Percentiles rank a stretch among this genome's conserved stretches.
phyloP scores from a whole-genome alignment of 306 rosid species.

The Quillaja saponaria region DNA sequence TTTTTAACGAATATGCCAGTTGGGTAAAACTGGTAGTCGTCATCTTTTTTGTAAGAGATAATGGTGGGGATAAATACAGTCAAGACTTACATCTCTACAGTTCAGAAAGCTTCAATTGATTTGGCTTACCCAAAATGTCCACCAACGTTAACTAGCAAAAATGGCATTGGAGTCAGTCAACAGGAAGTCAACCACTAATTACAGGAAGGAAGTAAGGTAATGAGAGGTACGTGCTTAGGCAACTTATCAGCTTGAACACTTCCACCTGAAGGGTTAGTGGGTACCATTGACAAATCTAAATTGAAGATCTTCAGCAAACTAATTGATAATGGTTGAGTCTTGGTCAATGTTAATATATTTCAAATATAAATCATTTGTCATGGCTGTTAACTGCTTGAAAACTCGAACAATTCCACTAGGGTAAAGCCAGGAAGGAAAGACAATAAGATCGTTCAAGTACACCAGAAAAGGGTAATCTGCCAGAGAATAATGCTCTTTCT shows the following conservation, averaged over 20 bases:
- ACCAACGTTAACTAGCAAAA: not conserved
- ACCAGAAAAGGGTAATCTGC: too few species aligned
- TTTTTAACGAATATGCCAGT: too few species aligned
- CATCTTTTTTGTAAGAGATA: too few species aligned
- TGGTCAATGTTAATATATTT: not conserved
- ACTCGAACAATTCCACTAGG: not conserved
- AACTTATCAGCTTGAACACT: not conserved
- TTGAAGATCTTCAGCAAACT: not conserved
- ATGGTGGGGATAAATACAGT: too few species aligned
- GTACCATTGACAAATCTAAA: not conserved
- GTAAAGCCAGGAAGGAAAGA: not conserved
- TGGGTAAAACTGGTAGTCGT: too few species aligned
- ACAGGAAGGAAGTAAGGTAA: slow-evolving; percentile 4
- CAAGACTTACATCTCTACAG: too few species aligned
- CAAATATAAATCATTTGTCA: too few species aligned
- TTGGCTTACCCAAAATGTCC: too few species aligned
- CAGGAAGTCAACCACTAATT: slow-evolving; percentile 18
- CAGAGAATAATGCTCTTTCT: too few species aligned
- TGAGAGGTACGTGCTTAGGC: not conserved
- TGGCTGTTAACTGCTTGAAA: too few species aligned
- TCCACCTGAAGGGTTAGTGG: not conserved
- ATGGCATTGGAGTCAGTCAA: not conserved
- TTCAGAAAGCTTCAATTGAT: too few species aligned
- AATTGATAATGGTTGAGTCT: not conserved
- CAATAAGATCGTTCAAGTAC: too few species aligned